Evolutionary conservation across 2,329 filamentous ascomycete species (phyloP).

Genomic region (Hypoxylon sp.): DNA sequence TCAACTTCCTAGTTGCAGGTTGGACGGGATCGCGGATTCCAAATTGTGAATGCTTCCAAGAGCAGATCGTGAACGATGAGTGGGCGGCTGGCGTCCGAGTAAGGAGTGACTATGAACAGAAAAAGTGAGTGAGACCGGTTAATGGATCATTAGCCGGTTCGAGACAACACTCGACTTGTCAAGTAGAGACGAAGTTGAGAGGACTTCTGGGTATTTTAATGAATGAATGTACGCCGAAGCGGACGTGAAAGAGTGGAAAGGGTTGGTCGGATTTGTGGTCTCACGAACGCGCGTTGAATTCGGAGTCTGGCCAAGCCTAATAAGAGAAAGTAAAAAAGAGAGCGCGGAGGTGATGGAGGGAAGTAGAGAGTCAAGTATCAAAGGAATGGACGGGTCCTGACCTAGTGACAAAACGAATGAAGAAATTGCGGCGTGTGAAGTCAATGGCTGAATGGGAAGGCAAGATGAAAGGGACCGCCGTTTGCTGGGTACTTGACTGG

Average conservation of each 20-base stretch:
- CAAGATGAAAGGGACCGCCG: conserved; percentile 39
- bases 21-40: conserved; percentile 37
- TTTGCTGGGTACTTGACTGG: conserved; percentile 37
- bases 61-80: conserved; percentile 45
- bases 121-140: conserved; percentile 49
- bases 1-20: conserved; percentile 42
- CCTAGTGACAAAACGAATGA: conserved; percentile 24
- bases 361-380: conserved; percentile 44
- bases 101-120: conserved; percentile 49
- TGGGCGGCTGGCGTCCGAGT: conserved; percentile 53
- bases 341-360: conserved; percentile 33
- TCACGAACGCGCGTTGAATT: conserved; percentile 49
- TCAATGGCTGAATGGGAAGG: conserved; percentile 20
- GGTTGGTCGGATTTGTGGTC: conserved; percentile 49
- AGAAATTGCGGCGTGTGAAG: conserved; percentile 37
- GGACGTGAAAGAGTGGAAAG: conserved; percentile 50
- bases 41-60: conserved; percentile 47
- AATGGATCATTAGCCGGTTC: conserved; percentile 45
- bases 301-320: conserved; percentile 45
- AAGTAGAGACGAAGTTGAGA: conserved; percentile 35
- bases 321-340: conserved; percentile 35
- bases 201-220: conserved; percentile 47
- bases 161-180: conserved; percentile 30
- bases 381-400: conserved; percentile 39
- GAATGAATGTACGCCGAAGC: conserved; percentile 52